phyloP scores from a whole-genome alignment of 208 protist genomes.

The Leishmania arabica region DNA sequence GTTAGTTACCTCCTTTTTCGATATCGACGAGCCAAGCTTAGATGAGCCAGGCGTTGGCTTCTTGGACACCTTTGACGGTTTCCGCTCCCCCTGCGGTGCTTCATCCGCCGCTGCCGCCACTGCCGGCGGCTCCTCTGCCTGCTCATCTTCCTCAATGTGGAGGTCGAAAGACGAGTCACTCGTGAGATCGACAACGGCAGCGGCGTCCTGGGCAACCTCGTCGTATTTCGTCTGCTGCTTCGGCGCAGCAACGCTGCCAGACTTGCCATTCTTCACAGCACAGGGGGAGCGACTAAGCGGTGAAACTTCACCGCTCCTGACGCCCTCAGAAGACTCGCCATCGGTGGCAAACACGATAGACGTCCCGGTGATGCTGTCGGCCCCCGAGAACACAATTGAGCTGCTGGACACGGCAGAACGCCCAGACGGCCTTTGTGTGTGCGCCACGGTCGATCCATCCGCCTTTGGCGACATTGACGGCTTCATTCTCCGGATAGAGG shows the following conservation, averaged over 20 bases:
- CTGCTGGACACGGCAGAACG: neutral
- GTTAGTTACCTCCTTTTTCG: too few relatives aligned
- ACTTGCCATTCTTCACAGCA: neutral
- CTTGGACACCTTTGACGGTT: neutral
- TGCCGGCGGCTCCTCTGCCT: neutral
- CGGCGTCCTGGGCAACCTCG: conserved; percentile 5
- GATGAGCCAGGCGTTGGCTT: neutral
- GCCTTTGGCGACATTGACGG: neutral
- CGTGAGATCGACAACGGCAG: neutral
- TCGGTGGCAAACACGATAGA: neutral
- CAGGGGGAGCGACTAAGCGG: neutral
- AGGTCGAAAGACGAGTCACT: conserved; percentile 18
- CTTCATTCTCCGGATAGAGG: neutral
- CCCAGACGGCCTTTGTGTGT: neutral
- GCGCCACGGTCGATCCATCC: neutral
- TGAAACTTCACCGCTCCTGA: too few relatives aligned
- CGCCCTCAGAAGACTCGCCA: neutral
- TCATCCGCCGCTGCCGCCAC: neutral
- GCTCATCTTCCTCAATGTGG: conserved; percentile 14
- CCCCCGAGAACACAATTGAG: conserved; percentile 4
- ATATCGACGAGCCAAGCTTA: neutral
- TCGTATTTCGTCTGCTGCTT: neutral
- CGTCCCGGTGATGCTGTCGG: neutral
- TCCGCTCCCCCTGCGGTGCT: neutral
- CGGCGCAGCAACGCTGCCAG: neutral